Percentiles rank a stretch among this genome's conserved stretches.
phyloP scores from a whole-genome alignment of 345 rosid species.

The Physaria fendleri region DNA sequence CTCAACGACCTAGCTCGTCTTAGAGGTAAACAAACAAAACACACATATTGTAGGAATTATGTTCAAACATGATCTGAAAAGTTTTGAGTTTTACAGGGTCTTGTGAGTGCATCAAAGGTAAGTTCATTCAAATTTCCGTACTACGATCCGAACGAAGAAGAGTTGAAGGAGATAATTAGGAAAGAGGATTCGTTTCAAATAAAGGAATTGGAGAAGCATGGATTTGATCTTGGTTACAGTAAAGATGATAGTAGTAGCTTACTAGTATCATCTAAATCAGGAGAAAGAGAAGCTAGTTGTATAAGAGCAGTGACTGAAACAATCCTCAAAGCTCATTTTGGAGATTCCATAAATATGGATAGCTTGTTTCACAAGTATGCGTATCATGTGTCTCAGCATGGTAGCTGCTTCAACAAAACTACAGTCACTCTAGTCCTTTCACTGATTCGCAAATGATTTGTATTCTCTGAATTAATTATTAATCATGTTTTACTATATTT shows the following conservation, averaged over 20 bases:
- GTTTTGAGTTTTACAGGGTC: slow-evolving; percentile 19
- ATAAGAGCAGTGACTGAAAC: slow-evolving; percentile 57
- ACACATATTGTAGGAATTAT: neutral
- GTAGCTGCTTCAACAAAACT: slow-evolving; percentile 22
- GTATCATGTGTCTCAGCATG: slow-evolving; percentile 17
- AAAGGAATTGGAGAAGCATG: slow-evolving; percentile 13
- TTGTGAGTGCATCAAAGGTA: slow-evolving; percentile 20
- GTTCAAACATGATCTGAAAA: neutral
- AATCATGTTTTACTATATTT: too few species aligned
- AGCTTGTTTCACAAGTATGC: slow-evolving; percentile 32
- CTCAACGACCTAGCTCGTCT: slow-evolving; percentile 28
- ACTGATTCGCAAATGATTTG: neutral
- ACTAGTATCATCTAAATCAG: neutral
- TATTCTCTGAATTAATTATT: too few species aligned
- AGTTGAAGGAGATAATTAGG: slow-evolving; percentile 9
- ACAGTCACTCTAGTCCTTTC: slow-evolving; percentile 10
- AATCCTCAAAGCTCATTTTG: slow-evolving; percentile 43
- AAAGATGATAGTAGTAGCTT: neutral
- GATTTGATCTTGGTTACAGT: slow-evolving; percentile 1
- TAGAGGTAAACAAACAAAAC: slow-evolving; percentile 19
- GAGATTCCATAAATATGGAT: slow-evolving; percentile 28
- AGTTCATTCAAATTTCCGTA: slow-evolving; percentile 32
- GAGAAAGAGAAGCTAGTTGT: slow-evolving; percentile 26
- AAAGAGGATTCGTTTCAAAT: slow-evolving; percentile 33
- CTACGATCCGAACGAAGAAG: slow-evolving; percentile 26